Percentiles rank a stretch among this genome's conserved stretches.
These are phyloP conservation scores for Rhizomucor pusillus DNA, from an alignment of 371 early-diverging fungal genomes.

Conservation along the genomic window DNA sequence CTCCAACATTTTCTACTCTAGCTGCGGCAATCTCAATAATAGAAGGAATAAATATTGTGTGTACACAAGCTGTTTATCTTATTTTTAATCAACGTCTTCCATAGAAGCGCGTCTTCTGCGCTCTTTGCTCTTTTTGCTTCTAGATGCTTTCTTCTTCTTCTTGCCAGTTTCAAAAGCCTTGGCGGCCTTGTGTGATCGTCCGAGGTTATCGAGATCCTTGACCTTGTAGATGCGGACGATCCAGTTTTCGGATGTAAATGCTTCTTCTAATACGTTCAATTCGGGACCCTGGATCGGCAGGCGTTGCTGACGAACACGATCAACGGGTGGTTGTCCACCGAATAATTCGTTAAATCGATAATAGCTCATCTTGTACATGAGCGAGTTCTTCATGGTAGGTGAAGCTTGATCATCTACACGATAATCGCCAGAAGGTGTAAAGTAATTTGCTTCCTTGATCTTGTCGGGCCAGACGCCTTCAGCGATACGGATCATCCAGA, in stretches of 20 bases:
- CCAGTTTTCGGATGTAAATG: conserved; percentile 88
- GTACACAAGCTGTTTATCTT: too few species aligned
- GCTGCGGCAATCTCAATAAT: too few species aligned
- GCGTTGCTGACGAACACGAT: conserved; percentile 84
- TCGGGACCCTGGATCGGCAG: conserved; percentile 79
- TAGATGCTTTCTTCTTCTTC: conserved; percentile 35
- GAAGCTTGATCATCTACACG: conserved; percentile 90
- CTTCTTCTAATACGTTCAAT: conserved; percentile 88
- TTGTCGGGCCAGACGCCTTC: conserved; percentile 96
- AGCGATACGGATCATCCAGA: conserved; percentile 99
- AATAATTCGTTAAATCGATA: conserved; percentile 90
- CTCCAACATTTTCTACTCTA: too few species aligned
- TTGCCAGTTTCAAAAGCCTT: conserved; percentile 60
- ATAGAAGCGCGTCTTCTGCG: conserved; percentile 38
- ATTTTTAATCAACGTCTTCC: conserved; percentile 13
- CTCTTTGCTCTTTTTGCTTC: conserved; percentile 41
- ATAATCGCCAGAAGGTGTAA: conserved; percentile 89
- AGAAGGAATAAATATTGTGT: too few species aligned
- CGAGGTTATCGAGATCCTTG: conserved; percentile 90
- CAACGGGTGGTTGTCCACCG: conserved; percentile 72
- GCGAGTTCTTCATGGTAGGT: conserved; percentile 82
- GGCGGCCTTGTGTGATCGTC: conserved; percentile 75
- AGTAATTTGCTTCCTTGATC: conserved; percentile 86
- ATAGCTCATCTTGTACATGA: conserved; percentile 98
- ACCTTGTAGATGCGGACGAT: conserved; percentile 97